These are phyloP conservation scores for Mortierella sp. DNA, from an alignment of 371 early-diverging fungal species.

Conservation along the genomic window DNA sequence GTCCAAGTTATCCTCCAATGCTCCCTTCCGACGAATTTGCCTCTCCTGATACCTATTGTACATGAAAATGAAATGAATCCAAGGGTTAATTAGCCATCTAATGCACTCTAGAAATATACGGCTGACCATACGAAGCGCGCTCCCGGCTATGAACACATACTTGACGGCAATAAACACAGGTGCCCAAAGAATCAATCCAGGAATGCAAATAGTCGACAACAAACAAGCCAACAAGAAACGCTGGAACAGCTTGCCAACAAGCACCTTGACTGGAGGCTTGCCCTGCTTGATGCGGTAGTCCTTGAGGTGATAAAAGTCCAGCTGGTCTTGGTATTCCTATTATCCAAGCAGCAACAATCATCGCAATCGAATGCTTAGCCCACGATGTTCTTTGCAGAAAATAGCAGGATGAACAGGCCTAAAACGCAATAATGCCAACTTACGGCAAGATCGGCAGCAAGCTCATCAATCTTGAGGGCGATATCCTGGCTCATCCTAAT, in stretches of 20 bases:
- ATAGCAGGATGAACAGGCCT: neutral
- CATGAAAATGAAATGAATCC: neutral
- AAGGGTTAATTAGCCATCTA: neutral
- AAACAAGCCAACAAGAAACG: slow-evolving; percentile 42
- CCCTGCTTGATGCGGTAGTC: slow-evolving; percentile 56
- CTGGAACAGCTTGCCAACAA: slow-evolving; percentile 38
- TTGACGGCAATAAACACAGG: slow-evolving; percentile 53
- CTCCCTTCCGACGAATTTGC: slow-evolving; percentile 46
- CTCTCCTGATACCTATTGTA: slow-evolving; percentile 48
- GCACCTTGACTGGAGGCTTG: slow-evolving; percentile 27
- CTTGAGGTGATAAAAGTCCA: slow-evolving; percentile 52
- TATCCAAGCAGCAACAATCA: neutral
- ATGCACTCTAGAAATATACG: neutral
- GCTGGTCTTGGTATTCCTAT: slow-evolving; percentile 53
- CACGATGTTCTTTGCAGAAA: neutral
- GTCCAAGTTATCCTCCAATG: slow-evolving; percentile 54
- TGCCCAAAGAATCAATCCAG: slow-evolving; percentile 50
- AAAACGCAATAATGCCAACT: neutral
- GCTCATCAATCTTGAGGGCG: slow-evolving; percentile 25
- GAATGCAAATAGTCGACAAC: slow-evolving; percentile 44
- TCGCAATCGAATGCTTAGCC: neutral
- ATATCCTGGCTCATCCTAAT: slow-evolving; percentile 19
- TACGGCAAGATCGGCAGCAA: slow-evolving; percentile 45
- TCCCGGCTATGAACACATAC: slow-evolving; percentile 20
- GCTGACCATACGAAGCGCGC: no score